phyloP scores from a whole-genome alignment of 441 rosid genomes.

The Lepidium campestre region DNA sequence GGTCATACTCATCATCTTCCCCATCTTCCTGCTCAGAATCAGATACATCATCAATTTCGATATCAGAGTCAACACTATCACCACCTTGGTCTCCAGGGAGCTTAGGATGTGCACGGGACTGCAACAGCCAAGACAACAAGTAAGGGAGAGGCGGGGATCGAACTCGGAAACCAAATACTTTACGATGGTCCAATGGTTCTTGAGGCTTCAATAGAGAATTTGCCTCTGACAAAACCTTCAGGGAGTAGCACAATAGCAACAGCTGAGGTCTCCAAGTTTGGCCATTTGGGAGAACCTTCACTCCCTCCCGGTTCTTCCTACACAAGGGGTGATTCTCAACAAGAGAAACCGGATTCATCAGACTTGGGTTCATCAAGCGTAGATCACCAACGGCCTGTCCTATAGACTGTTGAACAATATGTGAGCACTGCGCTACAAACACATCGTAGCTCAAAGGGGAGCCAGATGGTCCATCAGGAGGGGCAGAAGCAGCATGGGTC shows the following conservation, averaged over 20 bases:
- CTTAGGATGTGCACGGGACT: slow-evolving; percentile 84
- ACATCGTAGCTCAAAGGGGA: slow-evolving; percentile 83
- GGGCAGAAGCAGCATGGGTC: slow-evolving; percentile 94
- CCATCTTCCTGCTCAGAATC: slow-evolving; percentile 83
- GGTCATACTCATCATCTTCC: slow-evolving; percentile 78
- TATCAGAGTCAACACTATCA: slow-evolving; percentile 74
- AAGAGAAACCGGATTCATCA: slow-evolving; percentile 87
- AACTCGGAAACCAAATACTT: slow-evolving; percentile 76
- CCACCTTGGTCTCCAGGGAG: slow-evolving; percentile 67
- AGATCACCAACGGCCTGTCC: slow-evolving; percentile 92
- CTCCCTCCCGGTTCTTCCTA: slow-evolving; percentile 79
- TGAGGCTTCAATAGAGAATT: slow-evolving; percentile 69
- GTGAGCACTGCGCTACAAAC: slow-evolving; percentile 89
- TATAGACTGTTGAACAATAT: slow-evolving; percentile 82
- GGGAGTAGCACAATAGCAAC: slow-evolving; percentile 62
- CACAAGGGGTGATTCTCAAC: slow-evolving; percentile 89
- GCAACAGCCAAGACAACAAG: slow-evolving; percentile 79
- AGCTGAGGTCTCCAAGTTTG: slow-evolving; percentile 86
- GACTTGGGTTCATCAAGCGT: slow-evolving; percentile 75
- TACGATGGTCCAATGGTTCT: slow-evolving; percentile 69
- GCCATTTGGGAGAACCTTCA: slow-evolving; percentile 87
- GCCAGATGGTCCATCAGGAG: slow-evolving; percentile 93
- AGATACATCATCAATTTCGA: slow-evolving; percentile 71
- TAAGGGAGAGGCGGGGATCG: slow-evolving; percentile 89
- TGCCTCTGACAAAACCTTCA: slow-evolving; percentile 85